Base-by-base conservation (phyloP, 1,139 yeast genomes). In the Pichia sp. region DNA sequence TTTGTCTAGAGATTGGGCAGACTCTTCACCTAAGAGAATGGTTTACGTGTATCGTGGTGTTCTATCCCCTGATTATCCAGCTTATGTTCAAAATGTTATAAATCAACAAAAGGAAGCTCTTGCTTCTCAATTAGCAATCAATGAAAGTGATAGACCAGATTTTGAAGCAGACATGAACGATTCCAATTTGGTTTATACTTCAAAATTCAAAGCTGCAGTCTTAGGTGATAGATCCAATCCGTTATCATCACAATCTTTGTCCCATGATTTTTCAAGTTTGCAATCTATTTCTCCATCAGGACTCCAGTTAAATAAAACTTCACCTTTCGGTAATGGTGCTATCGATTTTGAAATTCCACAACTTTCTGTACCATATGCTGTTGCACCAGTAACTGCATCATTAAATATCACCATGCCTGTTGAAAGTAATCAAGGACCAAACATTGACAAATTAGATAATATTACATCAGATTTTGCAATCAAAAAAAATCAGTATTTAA, bases 11-110 rank as follows among this genome's bases (percentile, higher is more conserved):
- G 91, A 83, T 59, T 84, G 94, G 94, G 89, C 91, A 3, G 89
- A 81, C 59, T 85, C 89, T 14, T 78, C 85, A 5, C 94, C 94
- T 36, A 80, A 84, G 55, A 71, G 94, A 66, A 84, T 84, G 94
- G 86, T 84, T 28, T 84, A 84, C 55, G 88, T 82, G 37, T 84
- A 83, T 61, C 75, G 91, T 54, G 94, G 93, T 28, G 64, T 81
- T 34, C 66, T 83, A 48, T 75, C 91, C 24, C 71, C 77, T 14
- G 88, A 82, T 56, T 83, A 79, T 62, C 81, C 79, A 52, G 61
- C 77, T 34, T 84, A 79, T 54, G 88, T 83, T 11, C 74, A 75
- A 43, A 72, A 70, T 49, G 75, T 79, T 46, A 59, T 68, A 41
- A 63, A 58, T 36, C 41, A 49, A 36, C 60, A 57, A 32, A 55